A percentile compares a stretch with the other conserved stretches of the same genome.
These are phyloP conservation scores for Acanthamoeba polyphaga DNA, from an alignment of 208 protist species.

Conservation along the genomic window DNA sequence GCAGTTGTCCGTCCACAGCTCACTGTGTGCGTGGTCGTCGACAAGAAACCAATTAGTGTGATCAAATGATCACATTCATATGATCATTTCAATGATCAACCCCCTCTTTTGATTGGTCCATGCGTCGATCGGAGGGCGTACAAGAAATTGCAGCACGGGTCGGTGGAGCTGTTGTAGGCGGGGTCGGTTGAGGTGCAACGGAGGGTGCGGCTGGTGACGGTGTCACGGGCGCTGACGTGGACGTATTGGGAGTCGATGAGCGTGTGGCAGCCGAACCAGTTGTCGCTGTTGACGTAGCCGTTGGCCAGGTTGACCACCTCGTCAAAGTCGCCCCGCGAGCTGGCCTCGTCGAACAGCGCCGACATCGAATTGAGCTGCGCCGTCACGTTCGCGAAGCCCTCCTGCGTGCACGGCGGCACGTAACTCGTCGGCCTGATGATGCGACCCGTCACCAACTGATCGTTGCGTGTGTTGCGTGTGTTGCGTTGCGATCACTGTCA, in stretches of 20 bases:
- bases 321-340: background rate
- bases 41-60: no score
- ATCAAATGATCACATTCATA: no score
- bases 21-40: background rate
- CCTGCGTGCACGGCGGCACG: background rate
- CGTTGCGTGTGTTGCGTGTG: background rate
- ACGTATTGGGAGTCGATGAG: background rate
- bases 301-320: background rate
- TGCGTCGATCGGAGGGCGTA: background rate
- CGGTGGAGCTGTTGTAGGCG: background rate
- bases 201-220: background rate
- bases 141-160: slow-evolving; percentile 24
- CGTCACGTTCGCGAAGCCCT: slow-evolving; percentile 4
- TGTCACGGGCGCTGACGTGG: background rate
- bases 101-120: background rate
- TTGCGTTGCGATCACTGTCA: no score
- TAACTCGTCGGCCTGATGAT: background rate
- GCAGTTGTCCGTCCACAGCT: background rate
- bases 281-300: background rate
- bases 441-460: background rate
- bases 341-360: background rate
- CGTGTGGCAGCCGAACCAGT: background rate
- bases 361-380: background rate
- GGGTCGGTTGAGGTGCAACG: background rate
- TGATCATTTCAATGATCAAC: background rate